These are phyloP conservation scores for Athelia sp. DNA, from an alignment of 1,284 basidiomycete genomes.

Conservation along the genomic window DNA sequence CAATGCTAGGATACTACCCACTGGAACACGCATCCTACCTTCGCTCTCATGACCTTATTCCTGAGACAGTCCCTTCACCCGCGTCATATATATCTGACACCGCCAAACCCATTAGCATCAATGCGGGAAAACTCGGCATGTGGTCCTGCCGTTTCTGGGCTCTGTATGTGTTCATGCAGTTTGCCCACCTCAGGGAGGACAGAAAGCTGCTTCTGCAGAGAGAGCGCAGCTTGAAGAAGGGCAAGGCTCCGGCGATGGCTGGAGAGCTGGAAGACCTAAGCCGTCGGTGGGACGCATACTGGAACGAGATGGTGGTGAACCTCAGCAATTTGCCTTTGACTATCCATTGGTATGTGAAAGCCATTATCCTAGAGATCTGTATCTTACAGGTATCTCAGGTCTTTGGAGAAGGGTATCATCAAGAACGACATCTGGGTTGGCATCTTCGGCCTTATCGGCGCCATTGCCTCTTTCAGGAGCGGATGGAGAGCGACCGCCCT, in stretches of 20 bases:
- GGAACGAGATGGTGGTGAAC: constrained; percentile 73
- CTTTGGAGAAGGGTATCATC: constrained; percentile 60
- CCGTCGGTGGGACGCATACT: constrained; percentile 63
- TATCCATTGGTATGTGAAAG: constrained; percentile 66
- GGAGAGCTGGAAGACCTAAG: constrained; percentile 52
- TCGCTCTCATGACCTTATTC: constrained; percentile 57
- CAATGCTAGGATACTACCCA: constrained; percentile 80
- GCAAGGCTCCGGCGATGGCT: constrained; percentile 33
- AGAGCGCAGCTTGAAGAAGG: constrained; percentile 51
- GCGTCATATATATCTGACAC: constrained; percentile 34
- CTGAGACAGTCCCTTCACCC: constrained; percentile 41
- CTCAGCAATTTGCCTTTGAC: constrained; percentile 76
- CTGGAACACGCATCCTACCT: constrained; percentile 78
- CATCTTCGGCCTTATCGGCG: constrained; percentile 59
- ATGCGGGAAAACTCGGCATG: constrained; percentile 43
- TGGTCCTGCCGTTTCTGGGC: constrained; percentile 81
- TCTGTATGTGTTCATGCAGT: constrained; percentile 67
- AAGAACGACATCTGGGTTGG: constrained; percentile 62
- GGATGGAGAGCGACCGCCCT: constrained; percentile 74
- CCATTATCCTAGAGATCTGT: constrained; percentile 3
- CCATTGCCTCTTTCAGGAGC: constrained; percentile 59
- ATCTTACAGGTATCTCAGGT: constrained; percentile 38
- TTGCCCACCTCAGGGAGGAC: constrained; percentile 67
- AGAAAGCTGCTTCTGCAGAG: constrained; percentile 48
- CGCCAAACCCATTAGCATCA: constrained; percentile 37